A percentile compares a stretch with the other conserved stretches of the same genome.
Evolutionary conservation across 176 grass and related monocot genomes (phyloP).

Genomic region (Ensete glaucum): DNA sequence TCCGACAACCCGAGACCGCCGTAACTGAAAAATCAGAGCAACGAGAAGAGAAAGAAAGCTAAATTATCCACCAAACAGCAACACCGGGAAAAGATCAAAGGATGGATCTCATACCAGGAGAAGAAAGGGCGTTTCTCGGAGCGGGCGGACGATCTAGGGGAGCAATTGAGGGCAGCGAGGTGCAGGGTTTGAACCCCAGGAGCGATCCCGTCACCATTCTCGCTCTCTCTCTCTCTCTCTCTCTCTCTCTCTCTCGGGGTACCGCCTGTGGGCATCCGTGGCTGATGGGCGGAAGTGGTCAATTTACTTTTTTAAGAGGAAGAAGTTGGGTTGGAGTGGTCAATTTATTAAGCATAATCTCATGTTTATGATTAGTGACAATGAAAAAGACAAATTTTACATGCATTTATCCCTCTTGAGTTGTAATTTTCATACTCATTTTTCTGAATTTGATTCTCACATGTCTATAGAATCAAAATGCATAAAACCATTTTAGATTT

Average conservation of each 20-base stretch:
- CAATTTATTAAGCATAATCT: too few species aligned
- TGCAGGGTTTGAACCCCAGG: neutral
- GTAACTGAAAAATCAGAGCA: slow-evolving; percentile 1
- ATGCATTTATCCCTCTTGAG: too few species aligned
- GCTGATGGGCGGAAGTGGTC: neutral
- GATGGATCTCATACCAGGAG: neutral
- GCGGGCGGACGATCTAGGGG: neutral
- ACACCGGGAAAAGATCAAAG: neutral
- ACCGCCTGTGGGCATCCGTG: neutral
- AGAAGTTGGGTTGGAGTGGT: too few species aligned
- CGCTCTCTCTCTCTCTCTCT: too few species aligned
- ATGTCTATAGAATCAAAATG: too few species aligned
- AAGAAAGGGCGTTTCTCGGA: neutral
- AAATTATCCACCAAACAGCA: neutral
- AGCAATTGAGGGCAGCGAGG: neutral
- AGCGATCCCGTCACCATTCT: neutral
- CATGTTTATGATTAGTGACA: too few species aligned
- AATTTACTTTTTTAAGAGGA: neutral
- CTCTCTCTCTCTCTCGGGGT: too few species aligned
- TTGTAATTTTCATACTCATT: too few species aligned
- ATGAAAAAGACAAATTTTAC: too few species aligned
- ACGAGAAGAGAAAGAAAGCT: neutral
- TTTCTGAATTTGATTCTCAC: too few species aligned
- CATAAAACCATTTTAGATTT: too few species aligned
- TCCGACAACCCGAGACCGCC: neutral